Base-by-base conservation (phyloP, 257 asterid species). In the Solanum megistacrolobum region DNA sequence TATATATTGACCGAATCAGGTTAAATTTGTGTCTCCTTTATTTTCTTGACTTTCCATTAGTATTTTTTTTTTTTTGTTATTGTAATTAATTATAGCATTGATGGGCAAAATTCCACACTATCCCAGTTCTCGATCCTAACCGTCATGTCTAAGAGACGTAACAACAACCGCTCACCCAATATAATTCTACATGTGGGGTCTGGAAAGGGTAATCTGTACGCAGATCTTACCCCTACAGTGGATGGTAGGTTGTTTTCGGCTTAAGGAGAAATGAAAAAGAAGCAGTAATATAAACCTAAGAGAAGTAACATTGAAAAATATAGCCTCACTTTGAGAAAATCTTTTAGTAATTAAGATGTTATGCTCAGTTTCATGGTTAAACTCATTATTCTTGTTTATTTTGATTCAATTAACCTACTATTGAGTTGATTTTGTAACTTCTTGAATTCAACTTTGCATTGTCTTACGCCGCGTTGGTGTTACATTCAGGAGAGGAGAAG, bases 401-500 rank as follows among this genome's bases (percentile, higher is more conserved):
- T 62, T n/a, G 71, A 62, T 62, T 62, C 13, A 31, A 71, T 71
- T 71, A 31, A 36, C 83, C 32, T 75, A 36, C 52, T 8, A 10
- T 36, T 36, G 83, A 75, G 83, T 75, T 75, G 32, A 75, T 21
- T 38, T 38, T 75, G 32, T 6, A 38, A 35, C 29, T 20, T 27
- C 5, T 20, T 74, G 39, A 21, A 74, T 74, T 74, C 27, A 74
- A 20, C 18, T 20, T 46, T 41, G 62, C 62, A 7, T 78, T 25
- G 48, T 9, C 34, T 86, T 23, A 23, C 20, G 5, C 23, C 36
- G 14, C 58, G 21, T 73, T 86, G 58, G 13, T 25, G 29, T 43
- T 25, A 86, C 27, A 69, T 82, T 21, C 83, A 90, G 94, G 93
- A 72, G 83, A 90, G 94, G 75, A 75, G 89, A 89, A 89, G 66